Base-by-base conservation (phyloP, 768 basidiomycete species). In the Termitomyces sp. region DNA sequence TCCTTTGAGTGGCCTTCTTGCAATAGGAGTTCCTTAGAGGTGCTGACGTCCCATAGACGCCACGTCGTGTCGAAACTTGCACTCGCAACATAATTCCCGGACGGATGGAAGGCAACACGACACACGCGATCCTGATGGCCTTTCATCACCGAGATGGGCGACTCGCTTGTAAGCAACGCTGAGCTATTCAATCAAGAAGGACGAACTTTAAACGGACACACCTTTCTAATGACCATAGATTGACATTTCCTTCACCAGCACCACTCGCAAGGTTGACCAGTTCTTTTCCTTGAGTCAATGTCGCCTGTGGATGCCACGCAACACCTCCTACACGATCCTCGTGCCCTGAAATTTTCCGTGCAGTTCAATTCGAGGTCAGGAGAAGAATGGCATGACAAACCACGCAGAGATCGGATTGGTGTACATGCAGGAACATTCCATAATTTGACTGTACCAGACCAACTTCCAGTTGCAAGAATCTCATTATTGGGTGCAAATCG, bases 1-100 rank as follows among this genome's bases (percentile, higher is more conserved):
- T 97, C 95, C 68, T 94, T 95, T 4, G 94, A 94, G 68, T 99
- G 97, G 0, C 97, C 97, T 71, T 98, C 95, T 71, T 99, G 97
- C 12, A 95, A 71, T 29, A 96, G 74, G 12, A 99, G 69, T 65
- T 97, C 93, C 69, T 85, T 86, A 1, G 85, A 76, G 0, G 86
- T 90, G 52, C 80, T 79, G 14, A 94, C 88, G 71, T 99, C 96
- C 97, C 97, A 99, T 53, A 98, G 71, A 44, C 97, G 78, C 97
- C 97, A 99, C 27, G 96, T 92, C 16, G 92, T 96, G 71, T 99
- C 97, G 65, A 95, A 98, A 61, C 92, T 93, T 1, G 97, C 95
- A 59, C 93, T 95, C 2, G 90, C 95, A 29, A 97, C 83, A 69
- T 95, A 98, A 46, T 88, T 75, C 1, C 97, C 97, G 0, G 94